These are phyloP conservation scores for Murraya koenigii DNA, from an alignment of 345 rosid species.

Conservation along the genomic window DNA sequence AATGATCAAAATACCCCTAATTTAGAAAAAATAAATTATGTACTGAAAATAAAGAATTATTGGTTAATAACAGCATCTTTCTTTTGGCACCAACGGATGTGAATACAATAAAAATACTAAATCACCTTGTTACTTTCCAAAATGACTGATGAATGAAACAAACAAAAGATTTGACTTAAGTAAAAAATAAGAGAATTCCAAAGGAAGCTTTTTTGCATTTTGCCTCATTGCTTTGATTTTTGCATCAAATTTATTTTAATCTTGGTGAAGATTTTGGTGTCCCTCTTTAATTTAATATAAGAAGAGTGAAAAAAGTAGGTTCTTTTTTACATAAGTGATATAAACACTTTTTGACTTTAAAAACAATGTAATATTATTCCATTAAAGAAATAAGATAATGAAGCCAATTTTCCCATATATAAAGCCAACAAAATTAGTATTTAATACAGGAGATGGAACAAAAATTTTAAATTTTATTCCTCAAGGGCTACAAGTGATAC, in stretches of 20 bases:
- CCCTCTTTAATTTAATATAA: too few species aligned
- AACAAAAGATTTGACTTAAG: too few species aligned
- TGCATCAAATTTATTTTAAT: not conserved
- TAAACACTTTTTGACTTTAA: not conserved
- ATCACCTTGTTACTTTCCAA: too few species aligned
- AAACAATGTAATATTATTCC: not conserved
- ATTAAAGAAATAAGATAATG: not conserved
- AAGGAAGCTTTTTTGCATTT: not conserved
- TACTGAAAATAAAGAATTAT: too few species aligned
- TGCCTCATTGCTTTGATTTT: not conserved
- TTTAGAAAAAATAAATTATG: too few species aligned
- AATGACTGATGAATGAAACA: too few species aligned
- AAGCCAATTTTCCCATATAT: not conserved
- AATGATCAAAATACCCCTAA: too few species aligned
- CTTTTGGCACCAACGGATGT: too few species aligned
- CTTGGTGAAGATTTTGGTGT: not conserved
- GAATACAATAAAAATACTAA: too few species aligned
- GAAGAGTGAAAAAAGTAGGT: too few species aligned
- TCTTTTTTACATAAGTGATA: not conserved
- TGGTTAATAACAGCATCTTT: too few species aligned
- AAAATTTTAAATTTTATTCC: constrained; percentile 24
- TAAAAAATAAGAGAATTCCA: not conserved
- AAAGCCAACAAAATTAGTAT: too few species aligned
- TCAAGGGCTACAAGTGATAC: constrained; percentile 9
- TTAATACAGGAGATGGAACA: not conserved